A percentile compares a stretch with the other conserved stretches of the same genome.
phyloP scores from a whole-genome alignment of 2,329 filamentous ascomycete genomes.

The Calonectria pseudoreteaudii region DNA sequence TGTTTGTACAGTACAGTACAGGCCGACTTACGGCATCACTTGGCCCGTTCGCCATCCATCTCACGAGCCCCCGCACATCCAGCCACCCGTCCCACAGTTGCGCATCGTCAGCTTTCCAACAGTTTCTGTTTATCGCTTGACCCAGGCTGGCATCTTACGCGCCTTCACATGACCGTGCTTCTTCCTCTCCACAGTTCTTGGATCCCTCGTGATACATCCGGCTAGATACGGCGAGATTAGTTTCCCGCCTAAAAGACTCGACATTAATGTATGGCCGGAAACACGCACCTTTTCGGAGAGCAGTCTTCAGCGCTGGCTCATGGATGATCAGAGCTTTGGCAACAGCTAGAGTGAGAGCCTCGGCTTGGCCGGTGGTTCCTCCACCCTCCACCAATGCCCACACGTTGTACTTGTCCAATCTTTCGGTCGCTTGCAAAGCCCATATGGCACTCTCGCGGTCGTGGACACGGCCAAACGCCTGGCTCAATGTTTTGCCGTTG shows the following conservation, averaged over 20 bases:
- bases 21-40: conserved; percentile 22
- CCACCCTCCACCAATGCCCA: conserved; percentile 89
- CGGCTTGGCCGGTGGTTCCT: conserved; percentile 93
- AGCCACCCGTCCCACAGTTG: conserved; percentile 29
- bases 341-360: conserved; percentile 91
- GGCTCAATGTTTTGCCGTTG: conserved; percentile 87
- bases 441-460: conserved; percentile 95
- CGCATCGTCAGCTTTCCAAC: conserved; percentile 23
- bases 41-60: conserved; percentile 31
- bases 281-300: conserved; percentile 85
- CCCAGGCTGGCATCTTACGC: conserved; percentile 97
- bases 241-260: conserved; percentile 35
- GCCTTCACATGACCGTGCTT: conserved; percentile 97
- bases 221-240: conserved; percentile 70
- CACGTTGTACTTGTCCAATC: conserved; percentile 96
- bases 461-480: conserved; percentile 88
- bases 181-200: conserved; percentile 95
- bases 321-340: conserved; percentile 90
- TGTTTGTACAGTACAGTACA: conserved; percentile 45
- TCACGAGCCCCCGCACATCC: conserved; percentile 32
- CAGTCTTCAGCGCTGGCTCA: conserved; percentile 90
- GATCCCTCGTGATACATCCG: conserved; percentile 91
- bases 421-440: conserved; percentile 84
- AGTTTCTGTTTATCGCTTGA: conserved; percentile 74
- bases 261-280: conserved; percentile 16